Evolutionary conservation across 2,329 filamentous ascomycete genomes (phyloP), one percentile per base, ranked within the genome.

Genomic region (Pseudocercospora macadamiae): DNA sequence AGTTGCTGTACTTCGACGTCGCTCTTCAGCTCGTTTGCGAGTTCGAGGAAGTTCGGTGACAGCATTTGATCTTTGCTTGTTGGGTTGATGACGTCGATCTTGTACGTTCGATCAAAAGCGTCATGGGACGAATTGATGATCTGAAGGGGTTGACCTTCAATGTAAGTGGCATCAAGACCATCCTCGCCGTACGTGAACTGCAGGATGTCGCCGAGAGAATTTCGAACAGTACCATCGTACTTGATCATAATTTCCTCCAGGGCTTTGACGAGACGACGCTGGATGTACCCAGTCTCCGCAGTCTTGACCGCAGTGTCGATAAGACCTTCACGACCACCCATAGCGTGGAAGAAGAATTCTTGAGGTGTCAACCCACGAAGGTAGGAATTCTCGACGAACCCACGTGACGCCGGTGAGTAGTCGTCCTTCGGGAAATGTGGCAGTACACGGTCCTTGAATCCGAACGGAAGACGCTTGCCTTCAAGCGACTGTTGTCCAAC

Each of bases 271-370:
- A 99, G 84, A 82, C 96, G 92, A 79, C 95, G 91, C 77, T 99
- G 96, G 66, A 99, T 99, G 75, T 99, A 99, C 78, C 95, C 95
- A 58, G 96, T 99, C 77, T 99, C 96, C 18, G 95, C 95, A 65
- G 95, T 99, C 84, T 99, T 99, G 78, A 99, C 96, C 66, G 95
- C 95, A 53, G 95, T 99, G 83, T 99, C 95, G 69, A 99, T 99
- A 55, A 99, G 83, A 96, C 95, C 95, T 79, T 99, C 95, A 81
- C 95, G 88, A 91, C 95, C 95, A 82, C 95, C 95, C 95, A 99
- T 99, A 73, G 95, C 95, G 84, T 99, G 95, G 84, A 99, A 99
- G 81, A 97, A 99, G 79, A 99, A 99, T 69, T 99, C 95, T 0
- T 90, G 89, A 0, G 95, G 95, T 0, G 96, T 99, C 59, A 99